Percentiles rank a stretch among this genome's conserved stretches.
Evolutionary conservation across 164 flowering plant species (phyloP).

Genomic region (Tinospora cordifolia): DNA sequence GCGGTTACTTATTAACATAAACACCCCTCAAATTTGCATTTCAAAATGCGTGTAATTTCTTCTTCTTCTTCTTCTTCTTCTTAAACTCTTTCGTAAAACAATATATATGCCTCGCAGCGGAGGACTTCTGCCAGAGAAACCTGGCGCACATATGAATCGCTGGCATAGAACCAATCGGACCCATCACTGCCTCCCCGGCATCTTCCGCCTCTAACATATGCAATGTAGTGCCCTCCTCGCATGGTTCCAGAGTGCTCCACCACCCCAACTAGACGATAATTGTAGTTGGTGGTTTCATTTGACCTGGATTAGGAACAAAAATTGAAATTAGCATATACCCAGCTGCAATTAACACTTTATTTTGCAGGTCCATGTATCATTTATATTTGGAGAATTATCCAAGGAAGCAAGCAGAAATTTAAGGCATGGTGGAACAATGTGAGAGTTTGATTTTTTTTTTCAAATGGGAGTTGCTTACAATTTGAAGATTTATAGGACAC

Average conservation of each 20-base stretch:
- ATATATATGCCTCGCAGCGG: constrained; percentile 72
- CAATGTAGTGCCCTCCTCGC: constrained; percentile 93
- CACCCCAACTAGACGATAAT: constrained; percentile 58
- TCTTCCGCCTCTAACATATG: constrained; percentile 57
- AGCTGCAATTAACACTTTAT: no score
- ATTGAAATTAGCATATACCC: background rate
- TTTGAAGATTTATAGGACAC: no score
- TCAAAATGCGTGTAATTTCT: background rate
- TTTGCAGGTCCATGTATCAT: no score
- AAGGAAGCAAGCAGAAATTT: no score
- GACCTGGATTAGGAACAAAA: constrained; percentile 35
- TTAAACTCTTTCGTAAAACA: constrained; percentile 55
- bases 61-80: background rate
- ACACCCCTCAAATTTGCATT: background rate
- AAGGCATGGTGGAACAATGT: no score
- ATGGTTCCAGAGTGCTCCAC: constrained; percentile 90
- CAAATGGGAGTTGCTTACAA: no score
- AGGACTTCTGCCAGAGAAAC: constrained; percentile 67
- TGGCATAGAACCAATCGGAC: constrained; percentile 60
- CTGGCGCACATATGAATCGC: constrained; percentile 64
- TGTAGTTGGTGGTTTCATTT: constrained; percentile 25
- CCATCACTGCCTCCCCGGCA: constrained; percentile 17
- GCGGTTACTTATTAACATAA: background rate
- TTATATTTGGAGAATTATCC: no score
- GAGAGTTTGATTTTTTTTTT: no score